Base-by-base conservation (phyloP, 2,329 filamentous ascomycete species). In the Penicillium italicum region DNA sequence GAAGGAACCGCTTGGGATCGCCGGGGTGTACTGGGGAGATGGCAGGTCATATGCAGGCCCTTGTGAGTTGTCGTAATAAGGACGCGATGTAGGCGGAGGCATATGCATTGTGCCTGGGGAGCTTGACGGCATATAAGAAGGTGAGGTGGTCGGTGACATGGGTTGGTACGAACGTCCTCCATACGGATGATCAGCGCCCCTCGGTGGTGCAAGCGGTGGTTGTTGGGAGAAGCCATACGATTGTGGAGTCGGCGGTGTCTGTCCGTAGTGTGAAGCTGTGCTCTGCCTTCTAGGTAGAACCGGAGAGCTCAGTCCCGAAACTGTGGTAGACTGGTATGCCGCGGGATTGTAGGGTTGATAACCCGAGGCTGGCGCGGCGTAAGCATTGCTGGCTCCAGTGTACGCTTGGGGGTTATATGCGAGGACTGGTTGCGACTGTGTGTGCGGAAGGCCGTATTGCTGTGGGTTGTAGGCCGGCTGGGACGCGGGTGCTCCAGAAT, bases 351-450 rank as follows among this genome's bases (percentile, higher is more conserved):
- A 81, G 11, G 77, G 74, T 53, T 77, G 77, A 60, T 77, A 74
- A 11, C 57, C 56, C 9, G 69, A 56, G 11, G 53, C 55, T 20
- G 64, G 64, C 36, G 53, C 71, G 33, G 59, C 54, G 51, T 72
- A 70, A 8, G 60, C 55, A 52, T 53, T 67, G 50, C 43, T 63
- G 42, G 66, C 60, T 45, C 63, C 62, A 37, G 65, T 68, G 65
- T 81, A 93, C 36, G 80, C 77, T 69, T 88, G 82, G 1, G 90
- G 89, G 67, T 92, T 93, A 73, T 92, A 93, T 41, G 82, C 80
- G 71, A 74, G 72, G 68, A 71, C 69, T 26, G 73, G 74, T 50
- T 77, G 76, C 45, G 78, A 75, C 53, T 77, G 76, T 24, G 75
- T 69, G 34, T 75, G 71, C 12, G 76, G 73, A 28, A 79, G 72